These are phyloP conservation scores for Phaeomoniella chlamydospora DNA, from an alignment of 2,329 filamentous ascomycete species.

Conservation along the genomic window DNA sequence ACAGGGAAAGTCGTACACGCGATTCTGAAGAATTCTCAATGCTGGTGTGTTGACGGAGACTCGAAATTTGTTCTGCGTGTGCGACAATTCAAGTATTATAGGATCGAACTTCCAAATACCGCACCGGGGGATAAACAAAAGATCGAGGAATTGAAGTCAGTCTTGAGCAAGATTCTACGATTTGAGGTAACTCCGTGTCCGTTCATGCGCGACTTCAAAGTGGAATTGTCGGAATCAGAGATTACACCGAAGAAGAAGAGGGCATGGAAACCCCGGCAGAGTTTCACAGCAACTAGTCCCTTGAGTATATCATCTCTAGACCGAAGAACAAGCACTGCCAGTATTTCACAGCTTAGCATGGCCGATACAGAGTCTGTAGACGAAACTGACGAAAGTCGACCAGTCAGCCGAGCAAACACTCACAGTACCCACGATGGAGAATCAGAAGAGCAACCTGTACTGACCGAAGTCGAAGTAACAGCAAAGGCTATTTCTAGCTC, in stretches of 20 bases:
- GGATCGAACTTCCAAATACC: conserved; percentile 66
- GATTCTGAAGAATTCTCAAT: conserved; percentile 79
- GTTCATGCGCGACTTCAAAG: conserved; percentile 62
- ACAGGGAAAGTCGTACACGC: conserved; percentile 68
- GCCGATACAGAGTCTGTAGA: background rate
- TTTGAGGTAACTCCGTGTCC: conserved; percentile 85
- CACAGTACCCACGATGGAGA: too few species aligned
- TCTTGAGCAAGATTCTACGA: conserved; percentile 58
- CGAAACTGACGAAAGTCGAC: background rate
- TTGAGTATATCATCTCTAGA: background rate
- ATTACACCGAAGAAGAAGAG: conserved; percentile 50
- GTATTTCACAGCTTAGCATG: conserved; percentile 4
- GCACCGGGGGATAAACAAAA: conserved; percentile 48
- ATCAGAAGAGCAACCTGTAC: too few species aligned
- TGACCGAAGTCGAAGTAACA: too few species aligned
- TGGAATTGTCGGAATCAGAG: conserved; percentile 56
- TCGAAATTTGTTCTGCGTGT: conserved; percentile 81
- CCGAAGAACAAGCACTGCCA: background rate
- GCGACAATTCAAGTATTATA: conserved; percentile 70
- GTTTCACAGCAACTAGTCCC: conserved; percentile 23
- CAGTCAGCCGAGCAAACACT: background rate
- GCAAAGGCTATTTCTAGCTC: too few species aligned
- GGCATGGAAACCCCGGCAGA: conserved; percentile 51
- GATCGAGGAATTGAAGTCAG: conserved; percentile 52
- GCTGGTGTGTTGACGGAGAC: conserved; percentile 79